Percentiles rank a stretch among this genome's conserved stretches.
phyloP scores from a whole-genome alignment of 2,329 filamentous ascomycete genomes.

The Coleophoma crateriformis region DNA sequence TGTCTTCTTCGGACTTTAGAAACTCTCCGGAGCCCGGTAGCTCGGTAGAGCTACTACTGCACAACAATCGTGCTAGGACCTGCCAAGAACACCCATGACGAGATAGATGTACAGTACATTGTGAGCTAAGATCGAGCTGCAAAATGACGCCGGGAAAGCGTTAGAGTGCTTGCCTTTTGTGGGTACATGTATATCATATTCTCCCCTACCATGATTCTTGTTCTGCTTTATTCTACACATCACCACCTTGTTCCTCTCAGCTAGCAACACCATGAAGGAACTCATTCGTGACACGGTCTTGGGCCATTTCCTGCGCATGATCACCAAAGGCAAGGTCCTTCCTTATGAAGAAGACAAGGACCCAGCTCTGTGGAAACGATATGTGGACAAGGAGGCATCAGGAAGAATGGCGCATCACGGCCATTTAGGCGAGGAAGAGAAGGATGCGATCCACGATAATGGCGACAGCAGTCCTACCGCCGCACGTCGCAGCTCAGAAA shows the following conservation, averaged over 20 bases:
- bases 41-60: too few relatives aligned
- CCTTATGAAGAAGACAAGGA: slow-evolving; percentile 41
- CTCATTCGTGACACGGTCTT: slow-evolving; percentile 37
- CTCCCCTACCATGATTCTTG: not conserved
- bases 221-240: not conserved
- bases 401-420: slow-evolving; percentile 40
- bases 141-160: too few relatives aligned
- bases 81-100: too few relatives aligned
- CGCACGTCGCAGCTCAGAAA: slow-evolving; percentile 11
- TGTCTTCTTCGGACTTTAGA: too few relatives aligned
- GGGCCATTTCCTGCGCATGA: slow-evolving; percentile 33
- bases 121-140: too few relatives aligned
- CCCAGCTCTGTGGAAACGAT: slow-evolving; percentile 39
- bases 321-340: slow-evolving; percentile 30
- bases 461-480: slow-evolving; percentile 4
- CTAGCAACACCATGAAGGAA: slow-evolving; percentile 22
- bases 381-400: slow-evolving; percentile 43
- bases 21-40: too few relatives aligned
- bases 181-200: too few relatives aligned
- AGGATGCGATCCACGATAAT: slow-evolving; percentile 26
- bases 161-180: too few relatives aligned
- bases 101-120: too few relatives aligned
- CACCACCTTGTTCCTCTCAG: not conserved
- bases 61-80: too few relatives aligned
- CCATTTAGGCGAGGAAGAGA: slow-evolving; percentile 20